Evolutionary conservation across 768 basidiomycete genomes (phyloP).

Genomic region (Tulasnella calospora): DNA sequence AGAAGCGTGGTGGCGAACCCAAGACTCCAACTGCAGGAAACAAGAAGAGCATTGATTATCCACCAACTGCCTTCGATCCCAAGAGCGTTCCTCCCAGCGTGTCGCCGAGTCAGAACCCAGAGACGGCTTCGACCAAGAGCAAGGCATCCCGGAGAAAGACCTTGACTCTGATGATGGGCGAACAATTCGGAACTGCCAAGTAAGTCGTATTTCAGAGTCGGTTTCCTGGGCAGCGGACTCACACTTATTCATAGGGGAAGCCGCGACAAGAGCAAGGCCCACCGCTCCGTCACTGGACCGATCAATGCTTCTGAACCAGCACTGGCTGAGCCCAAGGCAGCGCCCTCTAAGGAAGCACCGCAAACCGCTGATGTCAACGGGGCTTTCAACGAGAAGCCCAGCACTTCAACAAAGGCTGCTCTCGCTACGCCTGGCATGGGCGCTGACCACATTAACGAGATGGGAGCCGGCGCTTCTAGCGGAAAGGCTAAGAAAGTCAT

Average conservation of each 20-base stretch:
- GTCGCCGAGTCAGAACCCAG: constrained; percentile 13
- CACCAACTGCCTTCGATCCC: constrained; percentile 18
- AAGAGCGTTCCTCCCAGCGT: constrained; percentile 25
- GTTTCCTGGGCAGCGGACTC: constrained; percentile 2
- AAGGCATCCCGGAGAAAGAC: constrained; percentile 57
- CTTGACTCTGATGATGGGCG: constrained; percentile 73
- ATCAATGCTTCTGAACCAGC: not conserved
- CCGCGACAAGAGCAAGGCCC: constrained; percentile 17
- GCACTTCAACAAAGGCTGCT: not conserved
- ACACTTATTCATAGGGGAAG: not conserved
- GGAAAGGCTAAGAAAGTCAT: constrained; percentile 91
- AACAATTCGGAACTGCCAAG: constrained; percentile 51
- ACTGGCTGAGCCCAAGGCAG: not conserved
- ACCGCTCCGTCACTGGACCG: constrained; percentile 18
- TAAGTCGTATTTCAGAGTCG: constrained; percentile 25
- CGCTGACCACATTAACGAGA: not conserved
- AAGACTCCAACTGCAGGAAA: constrained; percentile 17
- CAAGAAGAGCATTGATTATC: constrained; percentile 20
- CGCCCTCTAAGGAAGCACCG: not conserved
- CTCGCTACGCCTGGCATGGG: not conserved
- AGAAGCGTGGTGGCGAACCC: not conserved
- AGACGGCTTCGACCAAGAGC: constrained; percentile 40
- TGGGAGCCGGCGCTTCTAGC: constrained; percentile 44
- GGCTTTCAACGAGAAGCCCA: constrained; percentile 3
- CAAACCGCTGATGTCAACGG: constrained; percentile 13